phyloP scores from a whole-genome alignment of 495 filamentous ascomycete species.

The Neurospora terricola region DNA sequence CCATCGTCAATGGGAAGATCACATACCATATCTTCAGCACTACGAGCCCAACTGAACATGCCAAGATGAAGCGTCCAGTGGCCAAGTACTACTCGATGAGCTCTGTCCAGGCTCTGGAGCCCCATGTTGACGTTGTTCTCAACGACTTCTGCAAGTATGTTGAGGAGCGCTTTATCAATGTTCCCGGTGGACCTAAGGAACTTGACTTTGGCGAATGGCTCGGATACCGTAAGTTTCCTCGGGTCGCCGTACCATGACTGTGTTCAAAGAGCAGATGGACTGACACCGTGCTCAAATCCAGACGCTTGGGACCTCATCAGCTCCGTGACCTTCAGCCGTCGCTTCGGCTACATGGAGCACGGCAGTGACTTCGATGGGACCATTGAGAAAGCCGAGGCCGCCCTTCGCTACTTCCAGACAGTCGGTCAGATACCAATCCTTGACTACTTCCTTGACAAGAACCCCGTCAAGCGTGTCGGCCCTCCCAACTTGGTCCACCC shows the following conservation, averaged over 20 bases:
- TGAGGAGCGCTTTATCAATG: conserved; percentile 23
- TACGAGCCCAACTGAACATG: conserved; percentile 21
- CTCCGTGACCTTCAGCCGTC: conserved; percentile 25
- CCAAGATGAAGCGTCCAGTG: conserved; percentile 24
- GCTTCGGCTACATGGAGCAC: conserved; percentile 28
- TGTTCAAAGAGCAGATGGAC: not conserved
- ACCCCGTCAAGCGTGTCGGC: conserved; percentile 28
- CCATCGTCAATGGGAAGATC: conserved; percentile 25
- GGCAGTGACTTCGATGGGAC: conserved; percentile 29
- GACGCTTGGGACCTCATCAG: conserved; percentile 28
- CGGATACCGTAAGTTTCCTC: conserved; percentile 11
- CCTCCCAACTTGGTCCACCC: conserved; percentile 15
- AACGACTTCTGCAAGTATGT: conserved; percentile 19
- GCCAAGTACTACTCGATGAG: conserved; percentile 27
- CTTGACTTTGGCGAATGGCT: conserved; percentile 28
- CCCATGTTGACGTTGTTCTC: conserved; percentile 25
- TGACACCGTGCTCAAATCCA: conserved; percentile 1
- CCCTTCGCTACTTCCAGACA: conserved; percentile 32
- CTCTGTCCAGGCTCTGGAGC: conserved; percentile 23
- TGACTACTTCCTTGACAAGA: conserved; percentile 38
- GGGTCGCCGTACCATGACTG: not conserved
- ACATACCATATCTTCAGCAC: conserved; percentile 26
- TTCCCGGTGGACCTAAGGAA: conserved; percentile 3
- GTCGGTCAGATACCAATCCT: conserved; percentile 38
- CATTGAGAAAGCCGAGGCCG: conserved; percentile 28